A percentile compares a stretch with the other conserved stretches of the same genome.
These are phyloP conservation scores for Pilobolus umbonatus DNA, from an alignment of 192 early-diverging fungal genomes.

Conservation along the genomic window DNA sequence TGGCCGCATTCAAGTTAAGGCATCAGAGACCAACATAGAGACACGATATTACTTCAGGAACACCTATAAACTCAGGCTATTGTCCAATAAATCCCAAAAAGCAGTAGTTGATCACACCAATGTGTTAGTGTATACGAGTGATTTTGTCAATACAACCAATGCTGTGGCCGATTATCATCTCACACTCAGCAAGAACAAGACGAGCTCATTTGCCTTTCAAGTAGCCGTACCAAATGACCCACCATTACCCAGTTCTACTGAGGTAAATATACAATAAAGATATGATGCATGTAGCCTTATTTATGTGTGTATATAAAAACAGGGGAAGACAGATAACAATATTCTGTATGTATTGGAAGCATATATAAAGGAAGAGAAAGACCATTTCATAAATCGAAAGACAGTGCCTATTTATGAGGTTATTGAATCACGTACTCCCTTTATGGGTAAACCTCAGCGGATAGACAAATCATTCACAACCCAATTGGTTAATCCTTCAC, in stretches of 20 bases:
- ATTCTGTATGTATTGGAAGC: slow-evolving; percentile 12
- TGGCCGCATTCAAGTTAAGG: slow-evolving; percentile 1
- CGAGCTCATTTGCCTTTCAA: slow-evolving; percentile 9
- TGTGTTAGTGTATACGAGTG: no score
- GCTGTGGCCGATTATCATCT: no score
- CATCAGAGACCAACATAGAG: background rate
- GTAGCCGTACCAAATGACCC: slow-evolving; percentile 10
- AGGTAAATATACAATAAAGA: slow-evolving; percentile 9
- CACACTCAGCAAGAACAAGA: slow-evolving; percentile 12
- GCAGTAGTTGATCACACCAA: background rate
- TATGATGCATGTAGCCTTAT: background rate
- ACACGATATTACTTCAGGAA: background rate
- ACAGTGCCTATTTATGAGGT: background rate
- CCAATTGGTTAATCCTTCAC: background rate
- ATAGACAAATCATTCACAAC: background rate
- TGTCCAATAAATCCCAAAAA: background rate
- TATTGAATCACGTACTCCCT: background rate
- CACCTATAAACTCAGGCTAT: background rate
- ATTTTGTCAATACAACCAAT: no score
- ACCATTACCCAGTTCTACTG: slow-evolving; percentile 10
- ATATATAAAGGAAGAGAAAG: background rate
- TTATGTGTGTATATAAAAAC: background rate
- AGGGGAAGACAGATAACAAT: background rate
- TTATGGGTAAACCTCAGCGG: background rate
- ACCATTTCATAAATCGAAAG: background rate